Evolutionary conservation across 2,329 filamentous ascomycete genomes (phyloP).

Genomic region (Pleurostoma richardsiae): DNA sequence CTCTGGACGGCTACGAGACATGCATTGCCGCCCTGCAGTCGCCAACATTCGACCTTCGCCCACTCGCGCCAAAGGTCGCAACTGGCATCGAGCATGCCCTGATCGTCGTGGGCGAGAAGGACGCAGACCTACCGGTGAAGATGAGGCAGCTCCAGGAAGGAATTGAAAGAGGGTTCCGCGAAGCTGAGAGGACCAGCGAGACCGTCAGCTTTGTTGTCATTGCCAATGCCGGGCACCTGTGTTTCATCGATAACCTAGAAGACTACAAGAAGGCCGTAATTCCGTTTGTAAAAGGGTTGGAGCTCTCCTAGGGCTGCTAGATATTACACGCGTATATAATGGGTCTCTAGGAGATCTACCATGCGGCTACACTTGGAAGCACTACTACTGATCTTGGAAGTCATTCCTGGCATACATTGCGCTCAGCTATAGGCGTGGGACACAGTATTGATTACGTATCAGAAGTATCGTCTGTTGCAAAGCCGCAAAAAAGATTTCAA

Average conservation of each 20-base stretch:
- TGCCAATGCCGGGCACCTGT: constrained; percentile 29
- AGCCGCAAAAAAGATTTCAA: no score
- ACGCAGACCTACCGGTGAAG: constrained; percentile 29
- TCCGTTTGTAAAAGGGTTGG: constrained; percentile 13
- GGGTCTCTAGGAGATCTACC: no score
- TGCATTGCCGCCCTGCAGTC: constrained; percentile 32
- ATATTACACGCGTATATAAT: no score
- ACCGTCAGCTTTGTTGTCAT: constrained; percentile 26
- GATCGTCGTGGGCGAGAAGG: constrained; percentile 33
- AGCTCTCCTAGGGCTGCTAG: neutral
- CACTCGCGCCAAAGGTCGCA: constrained; percentile 25
- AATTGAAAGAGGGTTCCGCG: constrained; percentile 24
- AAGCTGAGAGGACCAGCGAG: constrained; percentile 13
- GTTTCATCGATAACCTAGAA: constrained; percentile 29
- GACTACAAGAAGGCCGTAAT: constrained; percentile 21
- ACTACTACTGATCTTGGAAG: no score
- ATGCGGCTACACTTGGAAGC: no score
- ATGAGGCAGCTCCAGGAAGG: constrained; percentile 31
- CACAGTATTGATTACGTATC: no score
- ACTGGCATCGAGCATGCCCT: constrained; percentile 25
- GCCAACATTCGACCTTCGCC: constrained; percentile 30
- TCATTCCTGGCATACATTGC: no score
- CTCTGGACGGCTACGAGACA: constrained; percentile 32
- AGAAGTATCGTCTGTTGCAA: no score
- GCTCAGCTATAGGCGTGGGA: no score